A percentile compares a stretch with the other conserved stretches of the same genome.
Evolutionary conservation across 1,284 basidiomycete species (phyloP).

Genomic region (Clitocybe nebularis): DNA sequence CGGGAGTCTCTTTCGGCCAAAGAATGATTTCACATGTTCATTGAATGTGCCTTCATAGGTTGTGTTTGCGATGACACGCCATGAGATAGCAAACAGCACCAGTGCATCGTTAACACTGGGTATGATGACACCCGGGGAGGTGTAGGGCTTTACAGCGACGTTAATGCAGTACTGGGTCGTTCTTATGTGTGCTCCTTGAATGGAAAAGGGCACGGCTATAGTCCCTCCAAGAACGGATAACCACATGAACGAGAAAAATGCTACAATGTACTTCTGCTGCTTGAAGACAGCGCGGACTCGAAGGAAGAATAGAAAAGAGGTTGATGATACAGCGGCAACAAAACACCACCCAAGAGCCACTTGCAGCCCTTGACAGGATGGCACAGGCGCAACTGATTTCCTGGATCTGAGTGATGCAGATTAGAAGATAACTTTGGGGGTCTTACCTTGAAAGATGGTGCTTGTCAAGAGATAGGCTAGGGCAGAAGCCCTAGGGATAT

Average conservation of each 20-base stretch:
- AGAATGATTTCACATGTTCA: neutral
- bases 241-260: slow-evolving; percentile 26
- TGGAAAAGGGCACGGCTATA: slow-evolving; percentile 2
- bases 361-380: too few relatives aligned
- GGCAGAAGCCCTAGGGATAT: too few relatives aligned
- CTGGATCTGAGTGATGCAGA: too few relatives aligned
- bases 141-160: slow-evolving; percentile 2
- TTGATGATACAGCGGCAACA: slow-evolving; percentile 20
- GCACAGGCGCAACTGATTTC: too few relatives aligned
- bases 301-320: slow-evolving; percentile 29
- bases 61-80: slow-evolving; percentile 5
- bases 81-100: slow-evolving; percentile 12
- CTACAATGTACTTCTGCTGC: slow-evolving; percentile 16
- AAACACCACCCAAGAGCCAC: too few relatives aligned
- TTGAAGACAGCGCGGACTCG: slow-evolving; percentile 28
- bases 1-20: slow-evolving; percentile 11
- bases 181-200: slow-evolving; percentile 1
- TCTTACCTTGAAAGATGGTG: too few relatives aligned
- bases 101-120: slow-evolving; percentile 7
- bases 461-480: too few relatives aligned
- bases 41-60: too few relatives aligned
- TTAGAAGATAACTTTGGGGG: too few relatives aligned
- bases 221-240: slow-evolving; percentile 23
- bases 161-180: slow-evolving; percentile 9
- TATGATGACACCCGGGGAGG: slow-evolving; percentile 4